A percentile compares a stretch with the other conserved stretches of the same genome.
phyloP scores from a whole-genome alignment of 352 stramenopile species.

The Globisporangium rhizosaccharum region DNA sequence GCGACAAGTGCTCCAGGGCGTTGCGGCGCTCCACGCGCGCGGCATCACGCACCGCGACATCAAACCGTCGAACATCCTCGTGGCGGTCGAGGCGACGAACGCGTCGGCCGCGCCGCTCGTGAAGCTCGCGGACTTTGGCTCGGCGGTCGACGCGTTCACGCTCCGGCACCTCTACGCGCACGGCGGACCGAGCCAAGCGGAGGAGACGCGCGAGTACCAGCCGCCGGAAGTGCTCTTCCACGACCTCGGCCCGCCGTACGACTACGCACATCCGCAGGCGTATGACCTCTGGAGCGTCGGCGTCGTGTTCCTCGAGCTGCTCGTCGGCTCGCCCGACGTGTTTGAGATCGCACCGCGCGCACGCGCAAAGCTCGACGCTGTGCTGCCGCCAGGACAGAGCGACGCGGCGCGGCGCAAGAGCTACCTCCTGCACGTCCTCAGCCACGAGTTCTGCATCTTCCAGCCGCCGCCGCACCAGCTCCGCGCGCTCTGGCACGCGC shows the following conservation, averaged over 20 bases:
- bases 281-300: constrained; percentile 93
- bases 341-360: constrained; percentile 83
- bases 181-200: constrained; percentile 76
- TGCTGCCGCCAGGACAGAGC: constrained; percentile 40
- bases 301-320: constrained; percentile 94
- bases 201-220: constrained; percentile 94
- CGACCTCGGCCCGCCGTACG: constrained; percentile 49
- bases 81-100: constrained; percentile 24
- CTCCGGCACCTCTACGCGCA: constrained; percentile 63
- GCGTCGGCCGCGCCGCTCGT: constrained; percentile 33
- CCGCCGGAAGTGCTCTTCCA: constrained; percentile 89
- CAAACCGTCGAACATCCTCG: constrained; percentile 78
- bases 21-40: constrained; percentile 83
- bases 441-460: constrained; percentile 83
- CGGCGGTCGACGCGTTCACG: constrained; percentile 76
- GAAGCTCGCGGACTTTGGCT: constrained; percentile 87
- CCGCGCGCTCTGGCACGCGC: constrained; percentile 52
- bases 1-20: constrained; percentile 89
- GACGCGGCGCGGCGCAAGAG: constrained; percentile 39
- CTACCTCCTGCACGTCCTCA: constrained; percentile 76
- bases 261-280: constrained; percentile 48
- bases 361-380: constrained; percentile 86
- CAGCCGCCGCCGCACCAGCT: constrained; percentile 52
- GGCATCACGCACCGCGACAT: constrained; percentile 91
- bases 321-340: constrained; percentile 91